Base-by-base conservation (phyloP, 345 rosid genomes). In the Populus euphratica region DNA sequence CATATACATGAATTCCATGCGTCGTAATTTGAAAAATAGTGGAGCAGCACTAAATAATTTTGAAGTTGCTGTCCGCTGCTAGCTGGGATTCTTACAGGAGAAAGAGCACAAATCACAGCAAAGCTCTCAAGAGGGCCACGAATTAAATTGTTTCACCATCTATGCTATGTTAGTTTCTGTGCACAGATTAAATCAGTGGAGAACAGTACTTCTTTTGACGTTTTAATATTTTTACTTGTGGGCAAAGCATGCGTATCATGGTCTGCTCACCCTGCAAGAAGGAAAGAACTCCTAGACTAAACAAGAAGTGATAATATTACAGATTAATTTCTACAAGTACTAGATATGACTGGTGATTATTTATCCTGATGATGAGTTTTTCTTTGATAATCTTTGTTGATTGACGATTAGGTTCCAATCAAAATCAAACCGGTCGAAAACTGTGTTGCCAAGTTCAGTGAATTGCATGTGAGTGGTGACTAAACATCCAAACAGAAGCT, bases 91-190 rank as follows among this genome's bases (percentile, higher is more conserved):
- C 76, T 52, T 65, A 33, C 84, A 78, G 44, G 35, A 54, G 84
- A 82, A 70, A 70, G 70, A n/a, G 70, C 74, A 75, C 79, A 75
- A 64, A 70, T 59, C 29, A 82, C 85, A 82, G 81, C 78, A 63
- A 73, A 77, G 76, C 81, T 23, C 21, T 63, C 69, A n/a, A 8
- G 50, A 16, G 33, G 21, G n/a, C 13, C 62, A 43, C 13, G 0
- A 13, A 33, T 61, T 20, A 68, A 64, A 31, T 25, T 39, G 10
- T 39, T 33, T 33, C 36, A 33, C 36, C 36, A 33, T 33, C 36
- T 33, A 33, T 33, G 36, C 36, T 33, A 33, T 33, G 36, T 39
- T 39, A 39, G 10, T 39, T 39, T 39, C 43, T 39, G 10, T 7
- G 10, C 43, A 39, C 43, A 39, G 10, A 39, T 39, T 39, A 39